Evolutionary conservation across 345 rosid species (phyloP).

Genomic region (Gossypium raimondii): DNA sequence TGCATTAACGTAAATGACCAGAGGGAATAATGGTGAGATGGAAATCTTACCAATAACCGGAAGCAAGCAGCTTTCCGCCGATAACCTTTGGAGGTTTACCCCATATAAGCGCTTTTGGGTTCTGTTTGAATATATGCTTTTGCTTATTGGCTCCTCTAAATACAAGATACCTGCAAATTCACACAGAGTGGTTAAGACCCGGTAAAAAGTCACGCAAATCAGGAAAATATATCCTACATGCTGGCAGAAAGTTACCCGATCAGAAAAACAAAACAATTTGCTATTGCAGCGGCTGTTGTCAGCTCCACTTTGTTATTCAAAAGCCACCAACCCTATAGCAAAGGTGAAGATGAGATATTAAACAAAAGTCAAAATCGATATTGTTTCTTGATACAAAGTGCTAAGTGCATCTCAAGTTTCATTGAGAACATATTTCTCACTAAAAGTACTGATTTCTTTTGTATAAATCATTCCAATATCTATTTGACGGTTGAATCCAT

Average conservation of each 20-base stretch:
- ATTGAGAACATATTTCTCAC: neutral
- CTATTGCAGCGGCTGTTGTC: slow-evolving; percentile 47
- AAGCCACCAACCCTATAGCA: slow-evolving; percentile 91
- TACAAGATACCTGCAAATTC: slow-evolving; percentile 58
- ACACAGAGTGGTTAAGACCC: neutral
- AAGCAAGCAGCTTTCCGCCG: slow-evolving; percentile 89
- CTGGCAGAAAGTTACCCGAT: slow-evolving; percentile 54
- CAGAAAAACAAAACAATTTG: slow-evolving; percentile 59
- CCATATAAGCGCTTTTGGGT: slow-evolving; percentile 78
- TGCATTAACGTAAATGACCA: neutral
- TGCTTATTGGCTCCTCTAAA: slow-evolving; percentile 94
- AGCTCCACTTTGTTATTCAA: slow-evolving; percentile 68
- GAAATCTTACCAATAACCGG: slow-evolving; percentile 79
- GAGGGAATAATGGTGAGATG: neutral
- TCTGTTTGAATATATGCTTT: slow-evolving; percentile 83
- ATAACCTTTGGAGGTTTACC: slow-evolving; percentile 77
- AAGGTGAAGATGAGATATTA: slow-evolving; percentile 10
- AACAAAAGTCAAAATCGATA: slow-evolving; percentile 1
- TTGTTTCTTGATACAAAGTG: neutral
- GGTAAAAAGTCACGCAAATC: slow-evolving; percentile 1
- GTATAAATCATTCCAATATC: neutral
- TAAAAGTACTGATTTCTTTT: neutral
- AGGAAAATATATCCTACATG: slow-evolving; percentile 4
- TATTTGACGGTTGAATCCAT: neutral
- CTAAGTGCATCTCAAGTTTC: neutral